phyloP scores from a whole-genome alignment of 1,139 yeast genomes.

The Magnusiomyces magnusii region DNA sequence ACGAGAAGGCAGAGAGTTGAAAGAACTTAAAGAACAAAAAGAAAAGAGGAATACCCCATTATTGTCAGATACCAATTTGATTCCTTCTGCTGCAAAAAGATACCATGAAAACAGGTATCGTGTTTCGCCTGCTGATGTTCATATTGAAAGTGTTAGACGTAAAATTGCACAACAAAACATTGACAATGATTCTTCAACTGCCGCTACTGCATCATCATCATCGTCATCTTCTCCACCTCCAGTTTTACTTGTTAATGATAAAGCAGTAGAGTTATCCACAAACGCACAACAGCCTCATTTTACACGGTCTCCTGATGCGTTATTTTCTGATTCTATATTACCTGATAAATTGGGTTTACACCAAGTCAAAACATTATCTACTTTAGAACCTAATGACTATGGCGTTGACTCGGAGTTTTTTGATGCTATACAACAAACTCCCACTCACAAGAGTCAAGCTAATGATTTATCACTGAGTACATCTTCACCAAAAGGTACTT shows the following conservation, averaged over 20 bases:
- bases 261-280: background rate
- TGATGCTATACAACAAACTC: background rate
- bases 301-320: conserved; percentile 22
- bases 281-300: conserved; percentile 22
- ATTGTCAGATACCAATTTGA: background rate
- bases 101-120: background rate
- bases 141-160: background rate
- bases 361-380: background rate
- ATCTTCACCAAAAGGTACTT: background rate
- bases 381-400: background rate
- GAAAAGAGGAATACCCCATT: background rate
- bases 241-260: conserved; percentile 1
- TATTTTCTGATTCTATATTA: conserved; percentile 2
- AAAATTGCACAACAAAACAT: background rate
- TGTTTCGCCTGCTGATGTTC: background rate
- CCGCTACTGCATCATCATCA: no score
- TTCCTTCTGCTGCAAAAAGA: background rate
- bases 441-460: background rate
- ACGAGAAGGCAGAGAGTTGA: background rate
- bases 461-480: background rate
- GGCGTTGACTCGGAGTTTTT: background rate
- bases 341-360: conserved; percentile 17
- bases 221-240: background rate
- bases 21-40: background rate
- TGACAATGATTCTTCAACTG: background rate